phyloP scores from a whole-genome alignment of 805 yeast species.

The Teunomyces lycoperdinae region DNA sequence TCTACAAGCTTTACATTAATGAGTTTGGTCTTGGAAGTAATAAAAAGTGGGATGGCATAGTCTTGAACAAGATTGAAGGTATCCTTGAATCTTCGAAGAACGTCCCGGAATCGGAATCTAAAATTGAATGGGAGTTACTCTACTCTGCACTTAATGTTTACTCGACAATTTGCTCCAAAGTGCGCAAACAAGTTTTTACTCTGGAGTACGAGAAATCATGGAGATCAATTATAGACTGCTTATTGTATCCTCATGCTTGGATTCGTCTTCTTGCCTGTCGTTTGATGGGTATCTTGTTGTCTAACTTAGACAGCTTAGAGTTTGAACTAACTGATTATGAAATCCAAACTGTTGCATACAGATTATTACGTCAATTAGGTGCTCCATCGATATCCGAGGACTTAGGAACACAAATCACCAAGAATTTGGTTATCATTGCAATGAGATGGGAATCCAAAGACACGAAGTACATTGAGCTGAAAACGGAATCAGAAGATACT shows the following conservation, averaged over 20 bases:
- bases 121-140: conserved; percentile 72
- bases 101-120: conserved; percentile 33
- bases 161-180: conserved; percentile 37
- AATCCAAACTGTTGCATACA: conserved; percentile 64
- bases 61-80: conserved; percentile 18
- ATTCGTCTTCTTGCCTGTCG: conserved; percentile 68
- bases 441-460: conserved; percentile 56
- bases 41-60: conserved; percentile 39
- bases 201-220: conserved; percentile 42
- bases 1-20: conserved; percentile 59
- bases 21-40: conserved; percentile 44
- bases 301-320: conserved; percentile 33
- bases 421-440: conserved; percentile 60
- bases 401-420: conserved; percentile 61
- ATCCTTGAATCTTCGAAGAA: conserved; percentile 33
- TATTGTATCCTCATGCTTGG: conserved; percentile 91
- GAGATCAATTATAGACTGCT: conserved; percentile 48
- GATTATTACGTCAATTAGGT: conserved; percentile 72
- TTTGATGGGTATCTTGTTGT: conserved; percentile 52
- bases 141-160: conserved; percentile 62
- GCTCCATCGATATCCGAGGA: conserved; percentile 72
- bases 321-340: conserved; percentile 41
- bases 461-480: conserved; percentile 28
- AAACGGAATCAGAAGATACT: conserved; percentile 19
- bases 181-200: conserved; percentile 28